Percentiles rank a stretch among this genome's conserved stretches.
These are phyloP conservation scores for Drosera spatulata DNA, from an alignment of 179 eudicot species.

Conservation along the genomic window DNA sequence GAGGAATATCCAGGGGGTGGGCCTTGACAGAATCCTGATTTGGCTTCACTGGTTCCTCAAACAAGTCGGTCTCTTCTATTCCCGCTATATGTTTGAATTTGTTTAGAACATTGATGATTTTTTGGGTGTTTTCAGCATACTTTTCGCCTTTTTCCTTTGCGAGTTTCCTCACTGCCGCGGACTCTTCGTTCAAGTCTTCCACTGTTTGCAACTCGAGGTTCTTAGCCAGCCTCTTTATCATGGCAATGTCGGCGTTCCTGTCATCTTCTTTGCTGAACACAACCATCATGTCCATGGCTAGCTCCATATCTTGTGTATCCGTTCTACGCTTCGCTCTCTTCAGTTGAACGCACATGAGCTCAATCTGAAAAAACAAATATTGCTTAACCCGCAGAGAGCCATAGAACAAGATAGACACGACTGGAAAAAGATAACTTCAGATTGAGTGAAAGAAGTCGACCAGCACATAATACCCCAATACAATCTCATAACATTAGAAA, in stretches of 20 bases:
- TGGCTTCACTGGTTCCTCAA: constrained; percentile 25
- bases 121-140: constrained; percentile 11
- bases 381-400: too few relatives aligned
- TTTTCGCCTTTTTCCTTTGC: constrained; percentile 27
- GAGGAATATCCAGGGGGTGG: constrained; percentile 29
- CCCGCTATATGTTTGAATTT: constrained; percentile 57
- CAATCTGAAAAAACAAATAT: constrained; percentile 26
- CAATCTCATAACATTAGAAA: too few relatives aligned
- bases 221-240: constrained; percentile 54
- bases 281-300: constrained; percentile 70
- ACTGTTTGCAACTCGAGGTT: constrained; percentile 33
- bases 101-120: constrained; percentile 29
- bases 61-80: constrained; percentile 23
- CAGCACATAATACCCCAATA: too few relatives aligned
- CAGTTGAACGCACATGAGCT: constrained; percentile 42
- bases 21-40: constrained; percentile 15
- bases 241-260: constrained; percentile 51
- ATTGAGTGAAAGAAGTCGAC: too few relatives aligned
- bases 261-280: constrained; percentile 40
- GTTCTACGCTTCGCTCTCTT: constrained; percentile 47
- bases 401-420: too few relatives aligned
- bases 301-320: constrained; percentile 71
- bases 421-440: too few relatives aligned
- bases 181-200: constrained; percentile 38
- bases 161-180: constrained; percentile 31